Conservation (phyloP, 305 asterid species). For the Petunia hybrid region DNA sequence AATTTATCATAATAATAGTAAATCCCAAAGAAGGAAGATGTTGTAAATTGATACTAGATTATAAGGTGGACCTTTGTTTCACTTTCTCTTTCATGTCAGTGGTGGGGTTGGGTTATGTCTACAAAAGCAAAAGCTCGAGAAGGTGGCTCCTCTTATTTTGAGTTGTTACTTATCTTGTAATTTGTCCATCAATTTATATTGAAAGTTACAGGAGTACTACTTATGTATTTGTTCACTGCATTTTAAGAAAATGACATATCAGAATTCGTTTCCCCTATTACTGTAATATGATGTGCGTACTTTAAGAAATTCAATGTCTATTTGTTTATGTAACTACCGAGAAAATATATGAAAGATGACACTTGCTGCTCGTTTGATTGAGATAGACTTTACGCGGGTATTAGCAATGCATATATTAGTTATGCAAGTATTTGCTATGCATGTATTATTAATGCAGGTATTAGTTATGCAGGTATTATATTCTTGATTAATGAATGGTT, state of each 20-base stretch:
- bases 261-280: background rate
- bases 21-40: background rate
- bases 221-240: background rate
- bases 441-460: too few relatives aligned
- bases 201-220: background rate
- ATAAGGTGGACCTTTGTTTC: constrained; percentile 22
- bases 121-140: constrained; percentile 26
- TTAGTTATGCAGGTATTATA: too few relatives aligned
- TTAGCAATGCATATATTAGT: too few relatives aligned
- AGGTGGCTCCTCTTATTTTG: background rate
- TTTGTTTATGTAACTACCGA: background rate
- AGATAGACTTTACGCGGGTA: too few relatives aligned
- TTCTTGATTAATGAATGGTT: too few relatives aligned
- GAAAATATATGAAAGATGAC: constrained; percentile 12
- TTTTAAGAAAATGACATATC: constrained; percentile 10
- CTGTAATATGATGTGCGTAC: background rate
- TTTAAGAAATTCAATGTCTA: background rate
- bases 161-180: background rate
- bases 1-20: too few relatives aligned
- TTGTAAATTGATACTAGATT: background rate
- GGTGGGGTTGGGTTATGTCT: constrained; percentile 21
- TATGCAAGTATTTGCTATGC: too few relatives aligned
- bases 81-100: constrained; percentile 10
- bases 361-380: too few relatives aligned
- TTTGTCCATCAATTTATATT: constrained; percentile 18